Evolutionary conservation across 768 basidiomycete species (phyloP).

Genomic region (Pleurotus sapidus): DNA sequence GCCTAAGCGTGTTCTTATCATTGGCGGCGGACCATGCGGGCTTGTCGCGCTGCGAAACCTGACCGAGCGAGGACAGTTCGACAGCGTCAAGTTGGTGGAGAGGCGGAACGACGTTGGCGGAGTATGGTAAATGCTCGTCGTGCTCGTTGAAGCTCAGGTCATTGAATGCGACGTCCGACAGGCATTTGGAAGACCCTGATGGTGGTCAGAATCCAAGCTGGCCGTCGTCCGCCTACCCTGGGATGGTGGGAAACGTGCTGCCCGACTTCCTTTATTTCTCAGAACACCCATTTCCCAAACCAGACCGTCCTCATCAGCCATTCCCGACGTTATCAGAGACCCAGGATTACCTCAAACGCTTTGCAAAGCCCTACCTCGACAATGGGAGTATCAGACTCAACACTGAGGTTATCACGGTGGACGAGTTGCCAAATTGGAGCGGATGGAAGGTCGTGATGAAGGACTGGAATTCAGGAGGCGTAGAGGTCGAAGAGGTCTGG

Average conservation of each 20-base stretch:
- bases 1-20: slow-evolving; percentile 35
- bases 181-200: slow-evolving; percentile 28
- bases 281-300: slow-evolving; percentile 30
- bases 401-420: slow-evolving; percentile 35
- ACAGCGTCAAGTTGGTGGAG: slow-evolving; percentile 43
- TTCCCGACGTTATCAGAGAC: slow-evolving; percentile 39
- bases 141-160: background rate
- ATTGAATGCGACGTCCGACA: slow-evolving; percentile 7
- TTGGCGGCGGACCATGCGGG: slow-evolving; percentile 47
- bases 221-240: slow-evolving; percentile 47
- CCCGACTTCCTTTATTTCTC: slow-evolving; percentile 42
- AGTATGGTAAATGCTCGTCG: slow-evolving; percentile 35
- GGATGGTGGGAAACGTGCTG: slow-evolving; percentile 48
- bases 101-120: slow-evolving; percentile 47
- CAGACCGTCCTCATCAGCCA: slow-evolving; percentile 29
- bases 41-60: slow-evolving; percentile 49
- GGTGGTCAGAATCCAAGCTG: slow-evolving; percentile 25
- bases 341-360: slow-evolving; percentile 30
- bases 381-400: slow-evolving; percentile 34
- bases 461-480: slow-evolving; percentile 27
- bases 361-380: slow-evolving; percentile 28
- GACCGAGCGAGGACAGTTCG: slow-evolving; percentile 35
- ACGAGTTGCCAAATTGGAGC: slow-evolving; percentile 25
- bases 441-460: slow-evolving; percentile 39
- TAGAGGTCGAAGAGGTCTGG: slow-evolving; percentile 35